Base-by-base conservation (phyloP, 345 rosid genomes). In the Ailanthus altissimus region DNA sequence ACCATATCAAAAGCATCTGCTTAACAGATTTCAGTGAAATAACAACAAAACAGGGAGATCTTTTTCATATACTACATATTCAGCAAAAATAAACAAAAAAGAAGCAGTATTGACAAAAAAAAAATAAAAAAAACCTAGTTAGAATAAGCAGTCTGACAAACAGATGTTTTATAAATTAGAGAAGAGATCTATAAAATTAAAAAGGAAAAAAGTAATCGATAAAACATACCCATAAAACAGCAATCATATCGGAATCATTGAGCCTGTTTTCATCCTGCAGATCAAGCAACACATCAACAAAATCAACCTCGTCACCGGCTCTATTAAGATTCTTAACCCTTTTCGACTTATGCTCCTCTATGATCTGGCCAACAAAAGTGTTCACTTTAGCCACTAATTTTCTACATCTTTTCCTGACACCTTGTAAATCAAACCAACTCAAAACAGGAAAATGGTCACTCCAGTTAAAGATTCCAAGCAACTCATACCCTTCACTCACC, bases 391-490 rank as follows among this genome's bases (percentile, higher is more conserved):
- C 67, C 36, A 81, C 89, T 80, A 93, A 81, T 8, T 70, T 84
- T 64, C 83, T 85, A 46, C 97, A 87, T 69, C 91, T 89, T 83
- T 80, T 88, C 84, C 94, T 86, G 69, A 92, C 92, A 12, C 97
- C 93, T 81, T 91, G 98, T 75, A 86, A 82, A 75, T 92, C 98
- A 25, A 94, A 73, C 88, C 84, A 87, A 26, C 92, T 82, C 72
- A 94, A 43, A 16, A 86, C 4, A n/a, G 96, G 90, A 75, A 92
- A 91, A 83, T 92, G 98, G 57, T 94, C 98, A 60, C 94, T 84
- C 97, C 96, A 94, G 53, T 94, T 94, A 72, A 92, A 92, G 25
- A 77, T 80, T 14, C 97, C 98, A 26, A 92, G 81, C 72, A 92
- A 56, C 70, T 90, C 90, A 56, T 92, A 91, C 1, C 97, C 97